phyloP scores from a whole-genome alignment of 2,329 filamentous ascomycete genomes.

The Cadophora luteo-olivacea region DNA sequence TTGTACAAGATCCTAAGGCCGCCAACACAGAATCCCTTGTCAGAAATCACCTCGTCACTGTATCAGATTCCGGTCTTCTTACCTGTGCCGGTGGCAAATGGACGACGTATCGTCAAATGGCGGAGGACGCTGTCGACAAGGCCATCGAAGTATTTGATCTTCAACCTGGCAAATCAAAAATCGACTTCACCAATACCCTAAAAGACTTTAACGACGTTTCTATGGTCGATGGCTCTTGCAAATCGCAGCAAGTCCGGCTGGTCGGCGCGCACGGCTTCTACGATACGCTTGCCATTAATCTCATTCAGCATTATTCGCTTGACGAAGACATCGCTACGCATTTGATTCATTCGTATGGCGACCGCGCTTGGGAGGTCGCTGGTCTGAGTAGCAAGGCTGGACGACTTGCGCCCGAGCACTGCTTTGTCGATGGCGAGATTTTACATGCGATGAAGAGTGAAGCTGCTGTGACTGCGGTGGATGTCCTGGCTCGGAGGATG shows the following conservation, averaged over 20 bases:
- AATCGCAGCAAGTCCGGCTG: not conserved
- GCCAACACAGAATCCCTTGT: conserved; percentile 6
- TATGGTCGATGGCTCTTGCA: not conserved
- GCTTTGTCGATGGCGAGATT: not conserved
- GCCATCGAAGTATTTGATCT: not conserved
- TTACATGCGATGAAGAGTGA: conserved; percentile 2
- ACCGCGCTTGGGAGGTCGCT: conserved; percentile 8
- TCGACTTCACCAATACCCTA: not conserved
- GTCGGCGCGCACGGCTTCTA: conserved; percentile 2
- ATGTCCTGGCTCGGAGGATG: not conserved
- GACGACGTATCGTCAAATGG: conserved; percentile 9
- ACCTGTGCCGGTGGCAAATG: conserved; percentile 3
- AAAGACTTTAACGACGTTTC: not conserved
- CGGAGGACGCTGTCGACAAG: conserved; percentile 2
- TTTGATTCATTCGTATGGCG: not conserved
- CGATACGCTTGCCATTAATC: not conserved
- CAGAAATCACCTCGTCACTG: not conserved
- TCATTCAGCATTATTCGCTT: not conserved
- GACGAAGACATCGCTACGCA: conserved; percentile 2
- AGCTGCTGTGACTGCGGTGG: not conserved
- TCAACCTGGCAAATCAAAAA: not conserved
- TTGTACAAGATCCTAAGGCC: conserved; percentile 1
- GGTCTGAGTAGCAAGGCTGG: not conserved
- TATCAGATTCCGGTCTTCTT: not conserved
- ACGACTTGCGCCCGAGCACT: not conserved